Evolutionary conservation across 345 rosid genomes (phyloP), one percentile per base, ranked within the genome.

Genomic region (Theobroma cacao): DNA sequence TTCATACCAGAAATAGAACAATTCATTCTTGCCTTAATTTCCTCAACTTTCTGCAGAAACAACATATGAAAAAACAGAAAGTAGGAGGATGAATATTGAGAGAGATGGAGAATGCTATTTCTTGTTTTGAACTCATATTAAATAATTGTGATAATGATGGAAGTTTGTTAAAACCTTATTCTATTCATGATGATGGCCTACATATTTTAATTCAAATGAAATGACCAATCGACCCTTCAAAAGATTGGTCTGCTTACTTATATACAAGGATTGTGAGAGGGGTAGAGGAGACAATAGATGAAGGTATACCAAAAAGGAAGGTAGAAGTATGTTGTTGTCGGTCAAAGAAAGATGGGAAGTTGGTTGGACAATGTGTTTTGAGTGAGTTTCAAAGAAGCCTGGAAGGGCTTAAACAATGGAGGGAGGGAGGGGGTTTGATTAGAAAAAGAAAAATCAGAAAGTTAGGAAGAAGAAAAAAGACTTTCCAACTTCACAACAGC

Each of bases 401-500:
- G 22, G 59, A 75, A 72, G 26, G 47, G 20, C 40, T 59, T 73
- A 9, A 72, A 31, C 11, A 38, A 1, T 10, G 20, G n/a, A n/a
- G n/a, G n/a, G n/a, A n/a, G n/a, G n/a, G n/a, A n/a, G n/a, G 63
- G 62, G 62, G 7, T 40, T 24, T 2, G 30, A 22, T 63, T 62
- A 31, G 62, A 53, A 52, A 70, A 75, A 18, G 24, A 81, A n/a
- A n/a, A 82, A 74, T 76, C 30, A 41, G 52, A 74, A 78, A 80
- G 88, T 82, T 86, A 81, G 93, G 85, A 82, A 83, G 76, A 28
- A 78, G 97, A 92, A 84, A n/a, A 94, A 77, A 20, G 95, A 92
- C 94, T 89, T 88, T 86, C 92, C 94, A 94, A 88, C 98, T 84
- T 70, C 62, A 74, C 75, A 84, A 89, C 93, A 85, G 91, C 92